These are phyloP conservation scores for Plasmodium cynomolgi DNA, from an alignment of 169 alveolate species.

Conservation along the genomic window DNA sequence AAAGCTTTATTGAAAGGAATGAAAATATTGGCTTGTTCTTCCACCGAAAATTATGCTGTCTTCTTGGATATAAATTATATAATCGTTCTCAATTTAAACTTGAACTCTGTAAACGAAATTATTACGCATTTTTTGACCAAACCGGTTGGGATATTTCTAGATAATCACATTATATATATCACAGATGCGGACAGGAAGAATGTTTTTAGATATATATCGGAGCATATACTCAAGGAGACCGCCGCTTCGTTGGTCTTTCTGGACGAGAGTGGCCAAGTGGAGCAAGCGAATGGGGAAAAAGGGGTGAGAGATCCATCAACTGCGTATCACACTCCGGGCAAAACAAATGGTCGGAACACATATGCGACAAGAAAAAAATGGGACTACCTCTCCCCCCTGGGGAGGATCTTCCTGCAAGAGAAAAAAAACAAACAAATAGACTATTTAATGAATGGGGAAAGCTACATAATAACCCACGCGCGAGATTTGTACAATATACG, in stretches of 20 bases:
- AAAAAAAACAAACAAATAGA: background rate
- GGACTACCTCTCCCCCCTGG: background rate
- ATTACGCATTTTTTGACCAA: slow-evolving; percentile 30
- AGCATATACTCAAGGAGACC: background rate
- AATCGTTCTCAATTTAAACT: background rate
- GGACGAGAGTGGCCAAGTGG: background rate
- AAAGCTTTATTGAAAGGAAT: background rate
- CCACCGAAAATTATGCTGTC: background rate
- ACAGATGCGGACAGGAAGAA: slow-evolving; percentile 57
- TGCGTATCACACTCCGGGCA: background rate
- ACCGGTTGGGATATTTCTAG: slow-evolving; percentile 51
- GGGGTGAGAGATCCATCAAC: background rate
- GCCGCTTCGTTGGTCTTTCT: background rate
- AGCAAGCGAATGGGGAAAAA: background rate
- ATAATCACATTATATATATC: slow-evolving; percentile 11
- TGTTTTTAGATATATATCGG: slow-evolving; percentile 13
- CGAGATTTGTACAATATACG: background rate
- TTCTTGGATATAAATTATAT: background rate
- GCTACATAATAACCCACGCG: background rate
- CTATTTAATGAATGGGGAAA: background rate
- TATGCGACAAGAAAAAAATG: background rate
- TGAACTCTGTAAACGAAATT: background rate
- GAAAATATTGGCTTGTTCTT: slow-evolving; percentile 17
- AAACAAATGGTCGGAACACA: background rate
- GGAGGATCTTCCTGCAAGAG: background rate